Evolutionary conservation across 192 early-diverging fungal species (phyloP).

Genomic region (Martensiomyces pterosporus): DNA sequence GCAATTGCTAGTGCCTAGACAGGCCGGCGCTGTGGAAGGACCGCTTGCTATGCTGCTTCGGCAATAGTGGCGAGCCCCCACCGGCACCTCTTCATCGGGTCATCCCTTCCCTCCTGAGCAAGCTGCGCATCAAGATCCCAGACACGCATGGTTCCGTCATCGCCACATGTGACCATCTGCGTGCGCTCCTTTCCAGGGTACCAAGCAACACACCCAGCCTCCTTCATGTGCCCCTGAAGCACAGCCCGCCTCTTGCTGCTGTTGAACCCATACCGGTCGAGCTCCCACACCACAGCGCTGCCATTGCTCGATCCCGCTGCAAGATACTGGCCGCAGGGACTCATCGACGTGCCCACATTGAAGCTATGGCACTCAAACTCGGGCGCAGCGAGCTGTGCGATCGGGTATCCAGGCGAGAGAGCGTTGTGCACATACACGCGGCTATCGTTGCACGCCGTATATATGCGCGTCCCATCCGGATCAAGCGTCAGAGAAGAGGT

Average conservation of each 20-base stretch:
- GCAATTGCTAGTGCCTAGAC: too few species aligned
- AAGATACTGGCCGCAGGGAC: slow-evolving; percentile 69
- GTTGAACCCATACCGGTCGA: slow-evolving; percentile 46
- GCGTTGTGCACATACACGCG: slow-evolving; percentile 72
- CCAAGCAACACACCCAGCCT: slow-evolving; percentile 77
- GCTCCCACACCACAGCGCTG: slow-evolving; percentile 66
- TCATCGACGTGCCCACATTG: slow-evolving; percentile 63
- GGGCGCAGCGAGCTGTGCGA: slow-evolving; percentile 53
- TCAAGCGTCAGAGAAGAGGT: slow-evolving; percentile 64
- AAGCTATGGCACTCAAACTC: slow-evolving; percentile 62
- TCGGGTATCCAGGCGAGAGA: slow-evolving; percentile 43
- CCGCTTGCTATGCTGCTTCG: too few species aligned
- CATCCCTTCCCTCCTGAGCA: slow-evolving; percentile 14
- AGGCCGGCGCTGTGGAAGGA: too few species aligned
- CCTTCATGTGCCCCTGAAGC: slow-evolving; percentile 62
- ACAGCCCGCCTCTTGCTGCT: slow-evolving; percentile 26
- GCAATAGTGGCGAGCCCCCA: slow-evolving; percentile 44
- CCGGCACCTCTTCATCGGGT: slow-evolving; percentile 19
- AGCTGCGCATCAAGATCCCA: slow-evolving; percentile 55
- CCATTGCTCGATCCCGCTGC: slow-evolving; percentile 66
- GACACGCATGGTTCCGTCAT: slow-evolving; percentile 69
- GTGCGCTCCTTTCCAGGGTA: slow-evolving; percentile 35
- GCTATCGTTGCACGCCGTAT: slow-evolving; percentile 63
- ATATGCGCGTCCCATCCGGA: slow-evolving; percentile 61
- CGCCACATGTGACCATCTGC: slow-evolving; percentile 72